Base-by-base conservation (phyloP, 768 basidiomycete genomes). In the Lactarius deliciosus region DNA sequence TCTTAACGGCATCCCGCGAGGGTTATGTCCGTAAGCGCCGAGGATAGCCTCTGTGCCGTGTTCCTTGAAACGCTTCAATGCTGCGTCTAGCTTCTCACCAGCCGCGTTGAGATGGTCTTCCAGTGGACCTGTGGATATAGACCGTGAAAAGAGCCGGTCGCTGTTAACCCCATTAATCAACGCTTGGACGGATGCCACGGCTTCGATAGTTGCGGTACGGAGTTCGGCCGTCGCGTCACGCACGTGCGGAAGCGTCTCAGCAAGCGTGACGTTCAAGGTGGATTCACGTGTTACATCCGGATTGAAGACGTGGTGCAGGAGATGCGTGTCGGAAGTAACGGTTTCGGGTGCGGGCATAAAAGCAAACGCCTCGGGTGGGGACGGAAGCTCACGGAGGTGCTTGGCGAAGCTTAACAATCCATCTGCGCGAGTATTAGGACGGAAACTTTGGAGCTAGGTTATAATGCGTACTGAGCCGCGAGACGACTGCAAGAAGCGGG, bases 201-300 rank as follows among this genome's bases (percentile, higher is more conserved):
- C 76, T 1, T 59, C 71, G 7, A 73, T 64, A 34, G 72, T 74
- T 0, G 80, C 78, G 2, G 63, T 63, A 6, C 81, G 77, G 9
- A 82, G 72, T 7, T 77, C 76, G 1, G 67, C 53, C 5, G 81
- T 81, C 16, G 75, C 72, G 18, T 73, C 70, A 4, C 74, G 73
- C 61, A 82, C 66, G 40, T 70, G 65, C 2, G 80, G 79, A n/a
- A 81, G 61, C 5, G 79, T 63, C 64, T 81, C 78, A 8, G 60
- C 47, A 28, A 79, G 71, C 32, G 74, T 75, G n/a, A 79, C 71
- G 15, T 62, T 57, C 68, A 77, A 69, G 22, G 71, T 61, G 6
- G 69, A 57, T 65, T 81, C 79, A 30, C 71, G 73, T 2, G 70
- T 55, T 57, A 54, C 25, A 65, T 78, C 72, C 22, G 69, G 69